phyloP scores from a whole-genome alignment of 2,329 filamentous ascomycete genomes.

The Fusarium sp. region DNA sequence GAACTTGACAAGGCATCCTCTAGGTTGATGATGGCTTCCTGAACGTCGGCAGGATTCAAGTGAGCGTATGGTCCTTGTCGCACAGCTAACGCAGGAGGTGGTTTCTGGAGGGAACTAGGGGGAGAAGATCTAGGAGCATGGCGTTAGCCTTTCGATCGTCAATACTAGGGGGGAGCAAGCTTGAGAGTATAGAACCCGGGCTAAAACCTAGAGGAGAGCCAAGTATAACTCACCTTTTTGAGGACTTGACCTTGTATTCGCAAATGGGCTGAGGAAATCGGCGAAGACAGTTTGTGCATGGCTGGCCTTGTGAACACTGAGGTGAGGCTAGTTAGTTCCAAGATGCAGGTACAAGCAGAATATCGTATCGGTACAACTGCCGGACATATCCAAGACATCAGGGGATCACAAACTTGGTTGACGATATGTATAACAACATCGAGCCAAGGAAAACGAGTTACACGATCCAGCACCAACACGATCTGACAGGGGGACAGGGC shows the following conservation, averaged over 20 bases:
- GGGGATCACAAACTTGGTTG: background rate
- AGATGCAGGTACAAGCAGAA: background rate
- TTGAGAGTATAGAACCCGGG: too few relatives aligned
- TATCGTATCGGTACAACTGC: background rate
- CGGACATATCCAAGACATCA: background rate
- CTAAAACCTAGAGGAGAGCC: background rate
- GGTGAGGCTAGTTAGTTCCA: slow-evolving; percentile 10
- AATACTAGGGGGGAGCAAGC: background rate
- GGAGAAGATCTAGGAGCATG: slow-evolving; percentile 12
- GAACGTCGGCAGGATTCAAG: slow-evolving; percentile 50
- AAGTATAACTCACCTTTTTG: slow-evolving; percentile 32
- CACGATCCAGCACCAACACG: background rate
- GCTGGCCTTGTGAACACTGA: slow-evolving; percentile 66
- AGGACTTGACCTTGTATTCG: slow-evolving; percentile 56
- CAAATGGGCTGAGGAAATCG: slow-evolving; percentile 65
- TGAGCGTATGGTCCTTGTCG: slow-evolving; percentile 50
- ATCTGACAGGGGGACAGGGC: background rate
- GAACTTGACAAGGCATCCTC: slow-evolving; percentile 37
- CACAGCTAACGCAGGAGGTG: slow-evolving; percentile 35
- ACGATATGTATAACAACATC: background rate
- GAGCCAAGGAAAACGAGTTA: background rate
- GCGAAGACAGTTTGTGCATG: slow-evolving; percentile 65
- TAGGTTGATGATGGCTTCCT: slow-evolving; percentile 51
- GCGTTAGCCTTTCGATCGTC: slow-evolving; percentile 12
- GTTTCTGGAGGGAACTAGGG: slow-evolving; percentile 12